Base-by-base conservation (phyloP, 805 yeast species). In the Candida taoyuanica region DNA sequence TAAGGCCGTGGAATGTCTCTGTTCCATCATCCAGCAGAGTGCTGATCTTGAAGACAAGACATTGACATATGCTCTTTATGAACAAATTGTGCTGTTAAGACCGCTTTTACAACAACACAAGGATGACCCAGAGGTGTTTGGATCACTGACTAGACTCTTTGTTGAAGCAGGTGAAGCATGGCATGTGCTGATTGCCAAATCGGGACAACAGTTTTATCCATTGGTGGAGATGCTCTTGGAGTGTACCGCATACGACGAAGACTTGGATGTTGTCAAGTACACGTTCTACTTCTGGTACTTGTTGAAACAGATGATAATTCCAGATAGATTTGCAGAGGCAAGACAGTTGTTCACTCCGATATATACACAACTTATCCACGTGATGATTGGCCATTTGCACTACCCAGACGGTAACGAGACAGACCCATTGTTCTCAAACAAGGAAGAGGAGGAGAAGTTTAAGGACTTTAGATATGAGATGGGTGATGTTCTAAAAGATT, bases 401-500 rank as follows among this genome's bases (percentile, higher is more conserved):
- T 89, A 89, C 59, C 98, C 96, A 15, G 57, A 62, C 27, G 68
- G 65, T 12, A 59, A 59, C 26, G 58, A 61, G n/a, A 55, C 51
- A 11, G 57, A 52, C 15, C 71, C 68, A 35, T 56, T 78, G 15
- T 91, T 91, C 52, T 70, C 71, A 18, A 71, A 73, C 31, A 87
- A 85, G 48, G 96, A 87, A 56, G 83, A 76, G 39, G 95, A 88
- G 56, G 98, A 94, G 56, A 85, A 87, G 60, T 93, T 93, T 59
- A 80, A 85, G 53, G 94, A 87, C 42, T 93, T 91, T 63, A 73
- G 99, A 54, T 93, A 93, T 62, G 96, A 87, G 40, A 85, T 93
- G 85, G 98, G 98, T 27, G 98, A 93, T 59, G 96, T 91, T n/a
- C 65, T 93, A 44, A 94, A 94, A 56, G 95, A 88, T 57, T 88